These are phyloP conservation scores for Middelhovenomyces tepae DNA, from an alignment of 805 yeast species.

Conservation along the genomic window DNA sequence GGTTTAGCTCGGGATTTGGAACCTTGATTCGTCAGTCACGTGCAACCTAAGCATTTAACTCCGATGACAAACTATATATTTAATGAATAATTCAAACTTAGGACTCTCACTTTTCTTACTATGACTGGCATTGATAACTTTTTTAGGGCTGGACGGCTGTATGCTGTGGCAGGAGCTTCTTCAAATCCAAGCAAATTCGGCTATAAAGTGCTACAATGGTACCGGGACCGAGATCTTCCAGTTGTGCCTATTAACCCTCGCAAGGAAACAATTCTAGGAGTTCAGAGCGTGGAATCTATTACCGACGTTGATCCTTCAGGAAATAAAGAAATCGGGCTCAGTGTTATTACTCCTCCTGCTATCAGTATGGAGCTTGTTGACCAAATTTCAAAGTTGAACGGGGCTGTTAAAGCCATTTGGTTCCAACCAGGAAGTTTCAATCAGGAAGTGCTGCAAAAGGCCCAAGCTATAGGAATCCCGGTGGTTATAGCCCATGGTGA, in stretches of 20 bases:
- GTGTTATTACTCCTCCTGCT: constrained; percentile 69
- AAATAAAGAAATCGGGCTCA: constrained; percentile 32
- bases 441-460: constrained; percentile 32
- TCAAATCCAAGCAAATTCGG: constrained; percentile 58
- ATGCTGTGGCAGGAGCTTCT: constrained; percentile 68
- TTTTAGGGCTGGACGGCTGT: constrained; percentile 44
- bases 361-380: constrained; percentile 41
- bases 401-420: constrained; percentile 53
- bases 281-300: constrained; percentile 27
- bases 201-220: constrained; percentile 61
- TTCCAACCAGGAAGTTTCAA: constrained; percentile 78
- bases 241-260: constrained; percentile 62
- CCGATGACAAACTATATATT: no score
- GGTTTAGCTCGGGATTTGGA: no score
- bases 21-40: no score
- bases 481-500: constrained; percentile 43
- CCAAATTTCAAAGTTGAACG: constrained; percentile 27
- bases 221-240: constrained; percentile 43
- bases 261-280: constrained; percentile 38
- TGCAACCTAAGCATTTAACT: no score
- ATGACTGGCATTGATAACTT: no score
- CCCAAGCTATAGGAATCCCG: constrained; percentile 20
- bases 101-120: no score
- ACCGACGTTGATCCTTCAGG: constrained; percentile 17
- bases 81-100: no score